Base-by-base conservation (phyloP, 2,329 filamentous ascomycete species). In the Penicillium sp. region DNA sequence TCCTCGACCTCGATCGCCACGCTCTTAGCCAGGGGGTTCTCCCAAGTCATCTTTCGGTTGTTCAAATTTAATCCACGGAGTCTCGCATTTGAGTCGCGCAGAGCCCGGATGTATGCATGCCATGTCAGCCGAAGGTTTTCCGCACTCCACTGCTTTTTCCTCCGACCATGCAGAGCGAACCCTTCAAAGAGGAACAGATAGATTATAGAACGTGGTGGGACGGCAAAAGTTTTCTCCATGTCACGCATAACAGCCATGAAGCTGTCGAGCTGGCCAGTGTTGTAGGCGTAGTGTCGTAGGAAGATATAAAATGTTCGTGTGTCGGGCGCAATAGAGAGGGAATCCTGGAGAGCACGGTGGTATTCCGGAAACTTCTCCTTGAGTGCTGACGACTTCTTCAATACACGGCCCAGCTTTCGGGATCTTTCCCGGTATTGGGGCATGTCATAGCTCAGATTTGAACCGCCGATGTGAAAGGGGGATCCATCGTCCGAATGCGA, bases 111-210 rank as follows among this genome's bases (percentile, higher is more conserved):
- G 55, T 89, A 81, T 1, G 84, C 79, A 8, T 74, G 66, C 76
- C 86, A 85, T 10, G 88, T 80, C 37, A 74, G 76, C 38, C 84
- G 77, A 3, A 97, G 77, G n/a, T 82, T 78, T 56, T 77, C 69
- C 28, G 75, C 72, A 26, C 81, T 88, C 91, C 93, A 98, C 12
- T 80, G 76, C 0, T 83, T 82, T 55, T 82, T 73, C 22, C 74
- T 70, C 17, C 77, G 82, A 10, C 90, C 91, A 62, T 95, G 84
- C 2, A 73, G 67, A 29, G 78, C 76, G 63, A 97, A 98, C 0
- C 87, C 89, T 60, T 88, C 84, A 70, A 97, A 87, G 3, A 97
- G 74, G 7, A 85, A 77, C 33, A 93, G 74, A 61, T 91, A 96
- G 22, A 95, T 79, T 50, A 84, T 79, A 6, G 85, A 85, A 53